Conservation (phyloP, 768 basidiomycete species). For the Sarcomyxa edulis region DNA sequence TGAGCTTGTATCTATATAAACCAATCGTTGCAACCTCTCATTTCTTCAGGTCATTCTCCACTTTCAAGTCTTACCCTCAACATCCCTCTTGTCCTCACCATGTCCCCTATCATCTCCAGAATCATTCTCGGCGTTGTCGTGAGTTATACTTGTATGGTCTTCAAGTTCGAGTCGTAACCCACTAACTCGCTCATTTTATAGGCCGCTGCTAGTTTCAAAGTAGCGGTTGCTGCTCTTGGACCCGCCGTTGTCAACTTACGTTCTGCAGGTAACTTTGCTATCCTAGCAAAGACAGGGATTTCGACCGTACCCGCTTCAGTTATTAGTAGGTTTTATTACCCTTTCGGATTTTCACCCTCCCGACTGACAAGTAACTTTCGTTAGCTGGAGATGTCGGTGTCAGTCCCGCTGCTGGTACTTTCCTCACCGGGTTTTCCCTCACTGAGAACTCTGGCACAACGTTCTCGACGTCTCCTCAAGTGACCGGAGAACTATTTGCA, state of each 20-base stretch:
- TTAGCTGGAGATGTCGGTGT: constrained; percentile 15
- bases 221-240: too few relatives aligned
- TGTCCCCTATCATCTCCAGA: too few relatives aligned
- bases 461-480: constrained; percentile 17
- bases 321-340: constrained; percentile 2
- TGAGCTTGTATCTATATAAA: too few relatives aligned
- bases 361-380: constrained; percentile 2
- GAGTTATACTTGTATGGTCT: too few relatives aligned
- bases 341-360: background rate
- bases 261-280: constrained; percentile 5
- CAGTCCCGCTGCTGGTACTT: constrained; percentile 14
- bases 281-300: constrained; percentile 5
- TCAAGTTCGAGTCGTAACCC: too few relatives aligned
- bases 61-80: too few relatives aligned
- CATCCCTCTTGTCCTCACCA: too few relatives aligned
- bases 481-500: constrained; percentile 15
- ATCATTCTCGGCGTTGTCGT: too few relatives aligned
- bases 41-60: too few relatives aligned
- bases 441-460: constrained; percentile 10
- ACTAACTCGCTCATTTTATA: too few relatives aligned
- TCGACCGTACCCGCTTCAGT: constrained; percentile 4
- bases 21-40: too few relatives aligned
- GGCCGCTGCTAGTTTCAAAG: too few relatives aligned
- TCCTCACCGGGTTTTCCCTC: constrained; percentile 18
- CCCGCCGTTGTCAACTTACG: constrained; percentile 5